Evolutionary conservation across 805 yeast genomes (phyloP), one percentile per base, ranked within the genome.

Genomic region (Saccharomycopsis fermentans): DNA sequence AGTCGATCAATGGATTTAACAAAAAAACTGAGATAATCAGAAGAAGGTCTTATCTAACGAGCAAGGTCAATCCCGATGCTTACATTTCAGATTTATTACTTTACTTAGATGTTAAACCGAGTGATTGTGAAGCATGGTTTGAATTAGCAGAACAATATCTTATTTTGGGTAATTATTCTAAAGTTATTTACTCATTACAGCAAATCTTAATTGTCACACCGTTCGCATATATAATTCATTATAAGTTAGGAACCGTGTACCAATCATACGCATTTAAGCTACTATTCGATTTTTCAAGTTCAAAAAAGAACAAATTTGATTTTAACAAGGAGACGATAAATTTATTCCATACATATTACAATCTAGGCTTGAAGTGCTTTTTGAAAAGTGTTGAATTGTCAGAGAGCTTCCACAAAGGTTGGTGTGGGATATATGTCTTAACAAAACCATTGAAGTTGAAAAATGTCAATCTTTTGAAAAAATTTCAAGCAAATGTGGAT

Each of bases 301-400:
- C 43, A 29, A 60, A 55, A 35, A 40, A 34, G 24, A 57, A 55
- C 11, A 52, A 61, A 52, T 55, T 47, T 55, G 55, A 55, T 39
- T 34, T 53, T 56, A 27, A 56, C 56, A 8, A 57, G 64, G 17
- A 55, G 6, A 52, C 58, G 8, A 34, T 58, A 9, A 62, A 63
- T 4, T 50, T 50, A 47, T 60, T 58, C 43, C 55, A 62, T 60
- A 56, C 59, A 52, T 55, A 55, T 11, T 48, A 53, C 50, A 47
- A 35, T 14, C 58, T 61, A 12, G 58, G 73, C 54, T 70, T 71
- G 14, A 74, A 83, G 64, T 78, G 81, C 66, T 86, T 80, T 63
- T 71, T 85, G 57, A 79, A 95, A 63, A 72, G 90, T 8, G 83
- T 90, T 5, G 98, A 94, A 69, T 74, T 91, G 40, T 83, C 89